phyloP scores from a whole-genome alignment of 2,329 filamentous ascomycete species.

The Paecilomyces fulvus region DNA sequence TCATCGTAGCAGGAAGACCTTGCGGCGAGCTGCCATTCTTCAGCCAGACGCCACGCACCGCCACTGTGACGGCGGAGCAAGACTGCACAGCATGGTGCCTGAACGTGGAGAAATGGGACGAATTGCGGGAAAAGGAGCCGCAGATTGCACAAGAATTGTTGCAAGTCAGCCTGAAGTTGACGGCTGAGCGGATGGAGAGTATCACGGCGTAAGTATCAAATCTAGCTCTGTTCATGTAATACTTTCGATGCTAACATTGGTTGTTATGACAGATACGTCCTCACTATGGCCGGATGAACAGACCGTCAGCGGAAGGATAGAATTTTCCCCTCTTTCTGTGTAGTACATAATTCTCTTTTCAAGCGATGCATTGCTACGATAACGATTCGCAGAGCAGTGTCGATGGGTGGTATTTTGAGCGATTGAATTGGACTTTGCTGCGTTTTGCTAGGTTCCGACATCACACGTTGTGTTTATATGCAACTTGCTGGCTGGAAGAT shows the following conservation, averaged over 20 bases:
- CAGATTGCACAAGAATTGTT: conserved; percentile 78
- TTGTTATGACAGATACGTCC: conserved; percentile 18
- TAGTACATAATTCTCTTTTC: not conserved
- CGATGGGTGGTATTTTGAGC: not conserved
- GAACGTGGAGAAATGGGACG: conserved; percentile 61
- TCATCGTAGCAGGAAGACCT: conserved; percentile 87
- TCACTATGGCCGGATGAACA: conserved; percentile 24
- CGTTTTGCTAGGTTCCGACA: too few relatives aligned
- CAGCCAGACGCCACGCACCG: conserved; percentile 77
- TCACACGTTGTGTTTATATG: not conserved
- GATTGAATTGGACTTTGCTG: not conserved
- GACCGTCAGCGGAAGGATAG: too few relatives aligned
- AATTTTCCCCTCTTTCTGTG: not conserved
- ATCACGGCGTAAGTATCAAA: conserved; percentile 47
- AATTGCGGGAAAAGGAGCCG: conserved; percentile 61
- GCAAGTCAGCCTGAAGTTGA: conserved; percentile 82
- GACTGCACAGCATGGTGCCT: conserved; percentile 79
- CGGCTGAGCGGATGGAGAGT: conserved; percentile 80
- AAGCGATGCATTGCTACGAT: not conserved
- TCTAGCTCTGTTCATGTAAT: conserved; percentile 3
- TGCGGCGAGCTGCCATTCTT: conserved; percentile 97
- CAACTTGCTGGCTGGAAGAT: too few relatives aligned
- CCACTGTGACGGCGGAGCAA: conserved; percentile 74
- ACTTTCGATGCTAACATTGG: not conserved
- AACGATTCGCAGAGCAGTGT: not conserved